Base-by-base conservation (phyloP, 371 early-diverging fungal genomes). In the Mucor plumbeus region DNA sequence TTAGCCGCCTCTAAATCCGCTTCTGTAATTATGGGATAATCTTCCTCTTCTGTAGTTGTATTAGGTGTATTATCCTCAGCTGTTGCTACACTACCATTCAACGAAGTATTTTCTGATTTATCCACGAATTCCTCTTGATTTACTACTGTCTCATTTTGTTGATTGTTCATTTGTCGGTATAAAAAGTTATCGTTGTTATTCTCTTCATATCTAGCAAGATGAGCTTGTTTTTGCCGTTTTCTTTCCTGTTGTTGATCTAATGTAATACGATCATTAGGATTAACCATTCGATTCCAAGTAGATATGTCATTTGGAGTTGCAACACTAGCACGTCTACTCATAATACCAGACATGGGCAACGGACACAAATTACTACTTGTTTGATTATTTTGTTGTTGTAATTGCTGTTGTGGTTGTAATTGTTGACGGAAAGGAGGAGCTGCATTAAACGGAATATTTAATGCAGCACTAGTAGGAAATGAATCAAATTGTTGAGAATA, bases 1-100 rank as follows among this genome's bases (percentile, higher is more conserved):
- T 74, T 69, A 17, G 75, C 75, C 7, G 74, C 75, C 60, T 77
- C 72, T 9, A 77, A 34, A 63, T 77, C 77, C 2, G 74, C 74
- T 31, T 77, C 69, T 10, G 77, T 74, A 13, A 77, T 74, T 3
- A 62, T 47, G 0, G 77, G 77, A 58, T 77, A 77, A 34, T 74
- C 77, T 47, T 65, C 57, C 6, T 63, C 43, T 8, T 33, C 9
- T 53, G 53, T 19, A 19, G 47, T 9, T 17, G n/a, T 53, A 7
- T 21, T 31, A 8, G 53, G 53, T 5, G 53, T 53, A 34, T 72
- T 72, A 40, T 65, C 57, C 6, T 63, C 43, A 8, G n/a, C 36
- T 33, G 56, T 17, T 5, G 36, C n/a, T 7, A 56, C 56, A 8
- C 56, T 56, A 35, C 36, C 56, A 36, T 11, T 56, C 7, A 36